A percentile compares a stretch with the other conserved stretches of the same genome.
These are phyloP conservation scores for Didymella glomerata DNA, from an alignment of 2,329 filamentous ascomycete species.

Conservation along the genomic window DNA sequence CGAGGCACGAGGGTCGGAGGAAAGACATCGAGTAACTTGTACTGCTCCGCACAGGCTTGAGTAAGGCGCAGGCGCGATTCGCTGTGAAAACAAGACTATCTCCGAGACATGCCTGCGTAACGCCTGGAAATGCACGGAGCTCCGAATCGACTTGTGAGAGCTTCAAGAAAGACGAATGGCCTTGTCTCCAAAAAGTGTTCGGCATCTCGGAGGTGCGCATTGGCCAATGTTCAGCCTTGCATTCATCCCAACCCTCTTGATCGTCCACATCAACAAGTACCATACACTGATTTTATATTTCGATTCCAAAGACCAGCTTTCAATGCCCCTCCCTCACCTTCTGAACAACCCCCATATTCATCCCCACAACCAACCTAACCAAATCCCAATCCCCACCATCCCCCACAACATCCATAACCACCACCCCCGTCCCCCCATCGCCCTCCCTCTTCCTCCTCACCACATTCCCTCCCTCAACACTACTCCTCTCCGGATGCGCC, in stretches of 20 bases:
- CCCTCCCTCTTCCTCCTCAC: conserved; percentile 59
- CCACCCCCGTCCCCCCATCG: conserved; percentile 82
- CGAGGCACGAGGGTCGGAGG: conserved; percentile 37
- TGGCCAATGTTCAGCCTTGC: conserved; percentile 6
- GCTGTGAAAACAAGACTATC: conserved; percentile 1
- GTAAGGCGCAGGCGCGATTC: neutral
- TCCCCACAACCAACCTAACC: conserved; percentile 83
- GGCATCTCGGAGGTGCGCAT: conserved; percentile 26
- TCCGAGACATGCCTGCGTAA: conserved; percentile 1
- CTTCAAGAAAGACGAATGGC: conserved; percentile 5
- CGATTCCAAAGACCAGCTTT: neutral
- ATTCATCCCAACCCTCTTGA: neutral
- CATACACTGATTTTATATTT: neutral
- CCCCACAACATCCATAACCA: conserved; percentile 95
- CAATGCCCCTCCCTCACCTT: conserved; percentile 11
- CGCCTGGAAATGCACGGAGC: conserved; percentile 19
- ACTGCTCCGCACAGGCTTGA: conserved; percentile 8
- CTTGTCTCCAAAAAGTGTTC: conserved; percentile 27
- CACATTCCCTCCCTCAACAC: conserved; percentile 29
- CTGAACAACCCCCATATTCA: conserved; percentile 73
- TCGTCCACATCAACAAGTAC: neutral
- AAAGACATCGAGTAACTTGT: conserved; percentile 38
- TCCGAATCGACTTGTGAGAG: neutral
- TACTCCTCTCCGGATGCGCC: conserved; percentile 27
- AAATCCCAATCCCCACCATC: conserved; percentile 89